Base-by-base conservation (phyloP, 2,329 filamentous ascomycete species). In the Ophiosphaerella korrae region DNA sequence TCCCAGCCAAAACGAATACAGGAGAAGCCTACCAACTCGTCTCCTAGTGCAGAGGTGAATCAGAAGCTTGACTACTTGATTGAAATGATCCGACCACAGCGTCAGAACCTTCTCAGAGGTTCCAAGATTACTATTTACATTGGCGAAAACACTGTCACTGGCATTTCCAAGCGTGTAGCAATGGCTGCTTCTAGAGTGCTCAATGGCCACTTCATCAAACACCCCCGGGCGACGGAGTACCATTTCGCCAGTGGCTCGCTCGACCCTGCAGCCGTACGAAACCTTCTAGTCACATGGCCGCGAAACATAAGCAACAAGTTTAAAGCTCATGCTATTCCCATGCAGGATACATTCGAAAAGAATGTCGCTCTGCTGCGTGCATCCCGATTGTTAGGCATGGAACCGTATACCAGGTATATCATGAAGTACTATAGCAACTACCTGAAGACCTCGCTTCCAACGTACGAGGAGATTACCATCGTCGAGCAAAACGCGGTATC, bases 181-280 rank as follows among this genome's bases (percentile, higher is more conserved):
- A 62, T 60, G 57, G 59, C 55, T 13, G 42, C 46, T 4, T 62
- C 57, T 12, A 37, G 36, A 1, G 35, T 49, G 5, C 48, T 62
- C 2, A 39, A 57, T 29, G 40, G 32, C 2, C 24, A 58, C 38
- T 62, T 60, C 38, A 34, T 23, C 7, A 26, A 35, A 2, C 39
- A 56, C n/a, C 57, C 54, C 2, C 29, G 50, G 7, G 50, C 45
- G 3, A 3, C 32, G 3, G 48, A 52, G 5, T 62, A 50, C 34
- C 11, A 13, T 9, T 47, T 53, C 42, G 21, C 24, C 3, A 7
- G 14, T 7, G 40, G 24, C 5, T 9, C 29, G 4, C 26, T 58
- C 7, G 37, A 45, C 9, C 32, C 41, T 7, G 45, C 42, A 7
- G 57, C 55, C 11, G 40, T 61, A 0, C 35, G 37, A 5, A 32